Conservation (phyloP, 352 stramenopile genomes). For the Lagenidium giganteum region DNA sequence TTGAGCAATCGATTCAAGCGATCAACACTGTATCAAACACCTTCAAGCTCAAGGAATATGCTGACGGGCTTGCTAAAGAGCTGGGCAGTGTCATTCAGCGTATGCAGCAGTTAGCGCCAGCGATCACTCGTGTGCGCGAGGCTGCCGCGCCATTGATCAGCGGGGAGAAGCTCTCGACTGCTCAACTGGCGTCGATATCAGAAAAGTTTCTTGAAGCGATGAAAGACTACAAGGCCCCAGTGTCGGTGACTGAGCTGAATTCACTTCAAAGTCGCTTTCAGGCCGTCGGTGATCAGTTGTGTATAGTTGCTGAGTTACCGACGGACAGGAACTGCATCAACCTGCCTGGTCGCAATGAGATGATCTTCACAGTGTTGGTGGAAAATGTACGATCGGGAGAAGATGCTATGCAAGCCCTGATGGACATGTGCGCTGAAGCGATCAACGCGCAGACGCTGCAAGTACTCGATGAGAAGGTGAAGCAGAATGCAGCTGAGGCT, state of each 20-base stretch:
- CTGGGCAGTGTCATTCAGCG: background rate
- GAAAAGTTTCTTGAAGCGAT: slow-evolving; percentile 6
- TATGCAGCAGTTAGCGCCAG: background rate
- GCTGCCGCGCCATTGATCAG: background rate
- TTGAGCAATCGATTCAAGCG: background rate
- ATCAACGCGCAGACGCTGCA: slow-evolving; percentile 4
- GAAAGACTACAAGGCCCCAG: slow-evolving; percentile 4
- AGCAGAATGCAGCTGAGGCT: slow-evolving; percentile 5
- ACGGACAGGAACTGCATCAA: slow-evolving; percentile 3
- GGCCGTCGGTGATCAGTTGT: slow-evolving; percentile 3
- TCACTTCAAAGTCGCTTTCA: slow-evolving; percentile 6
- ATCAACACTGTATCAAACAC: slow-evolving; percentile 1
- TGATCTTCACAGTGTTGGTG: slow-evolving; percentile 2
- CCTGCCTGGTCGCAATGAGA: slow-evolving; percentile 3
- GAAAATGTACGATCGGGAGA: slow-evolving; percentile 1
- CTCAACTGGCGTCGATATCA: background rate
- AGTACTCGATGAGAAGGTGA: slow-evolving; percentile 3
- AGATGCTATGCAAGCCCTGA: slow-evolving; percentile 4
- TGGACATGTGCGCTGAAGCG: slow-evolving; percentile 6
- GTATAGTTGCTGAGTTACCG: slow-evolving; percentile 1
- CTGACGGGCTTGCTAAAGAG: background rate
- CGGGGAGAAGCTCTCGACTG: background rate
- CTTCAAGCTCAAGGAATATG: background rate
- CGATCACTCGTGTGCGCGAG: slow-evolving; percentile 2
- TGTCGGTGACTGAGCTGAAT: slow-evolving; percentile 8